Conservation (phyloP, 2,329 filamentous ascomycete genomes). For the Fusarium neocosmosporiellum region DNA sequence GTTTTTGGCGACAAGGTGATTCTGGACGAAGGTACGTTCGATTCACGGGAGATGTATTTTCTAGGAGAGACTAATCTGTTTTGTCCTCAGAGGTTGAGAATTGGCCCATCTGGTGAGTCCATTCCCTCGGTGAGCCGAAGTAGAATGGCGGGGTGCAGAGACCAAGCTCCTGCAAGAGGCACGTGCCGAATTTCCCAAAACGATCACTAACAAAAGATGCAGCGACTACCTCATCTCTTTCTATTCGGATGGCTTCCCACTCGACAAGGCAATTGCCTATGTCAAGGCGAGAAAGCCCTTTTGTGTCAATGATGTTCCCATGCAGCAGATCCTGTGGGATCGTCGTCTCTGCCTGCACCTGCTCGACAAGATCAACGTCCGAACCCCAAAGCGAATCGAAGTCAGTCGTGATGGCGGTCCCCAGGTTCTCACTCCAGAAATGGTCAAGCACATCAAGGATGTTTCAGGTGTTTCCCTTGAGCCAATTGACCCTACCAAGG, state of each 20-base stretch:
- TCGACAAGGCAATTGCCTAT: slow-evolving; percentile 97
- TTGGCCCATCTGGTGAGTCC: slow-evolving; percentile 84
- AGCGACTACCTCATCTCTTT: slow-evolving; percentile 96
- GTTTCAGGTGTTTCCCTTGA: slow-evolving; percentile 82
- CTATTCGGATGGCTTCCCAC: slow-evolving; percentile 95
- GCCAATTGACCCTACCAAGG: slow-evolving; percentile 71
- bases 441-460: slow-evolving; percentile 82
- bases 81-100: slow-evolving; percentile 79
- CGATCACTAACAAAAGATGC: slow-evolving; percentile 34
- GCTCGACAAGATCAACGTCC: slow-evolving; percentile 88
- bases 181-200: slow-evolving; percentile 39
- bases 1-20: slow-evolving; percentile 99
- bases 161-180: slow-evolving; percentile 37
- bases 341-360: slow-evolving; percentile 88
- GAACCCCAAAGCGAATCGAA: slow-evolving; percentile 88
- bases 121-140: slow-evolving; percentile 49
- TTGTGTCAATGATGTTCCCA: slow-evolving; percentile 95
- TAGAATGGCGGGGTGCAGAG: slow-evolving; percentile 46
- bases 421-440: slow-evolving; percentile 78
- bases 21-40: slow-evolving; percentile 79
- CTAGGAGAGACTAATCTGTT: slow-evolving; percentile 23
- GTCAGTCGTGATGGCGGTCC: slow-evolving; percentile 95
- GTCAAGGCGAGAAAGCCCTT: slow-evolving; percentile 93
- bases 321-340: slow-evolving; percentile 98
- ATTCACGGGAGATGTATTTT: slow-evolving; percentile 5